Evolutionary conservation across 768 basidiomycete genomes (phyloP).

Genomic region (Naganishia friedmannii): DNA sequence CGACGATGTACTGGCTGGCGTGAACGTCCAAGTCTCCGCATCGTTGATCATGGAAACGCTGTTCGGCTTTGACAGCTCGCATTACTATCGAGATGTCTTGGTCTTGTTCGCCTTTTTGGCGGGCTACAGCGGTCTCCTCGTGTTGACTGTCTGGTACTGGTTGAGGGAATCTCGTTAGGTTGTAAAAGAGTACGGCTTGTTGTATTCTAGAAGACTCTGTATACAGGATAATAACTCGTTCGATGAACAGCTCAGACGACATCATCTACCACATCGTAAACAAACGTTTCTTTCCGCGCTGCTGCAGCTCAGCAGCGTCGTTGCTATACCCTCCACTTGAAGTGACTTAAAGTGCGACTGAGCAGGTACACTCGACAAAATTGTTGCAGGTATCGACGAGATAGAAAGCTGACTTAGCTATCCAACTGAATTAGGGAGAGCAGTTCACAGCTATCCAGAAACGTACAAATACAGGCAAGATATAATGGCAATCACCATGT

Average conservation of each 20-base stretch:
- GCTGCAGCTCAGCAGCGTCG: no score
- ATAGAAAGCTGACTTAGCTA: no score
- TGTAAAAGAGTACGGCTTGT: neutral
- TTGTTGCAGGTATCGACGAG: no score
- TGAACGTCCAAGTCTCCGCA: conserved; percentile 76
- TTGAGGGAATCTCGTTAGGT: conserved; percentile 69
- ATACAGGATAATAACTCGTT: neutral
- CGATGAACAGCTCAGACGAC: neutral
- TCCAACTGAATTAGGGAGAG: no score
- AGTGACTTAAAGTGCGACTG: no score
- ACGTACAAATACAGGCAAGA: no score
- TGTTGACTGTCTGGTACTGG: conserved; percentile 71
- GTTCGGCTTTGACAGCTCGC: conserved; percentile 77
- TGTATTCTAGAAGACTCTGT: neutral
- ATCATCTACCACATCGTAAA: neutral
- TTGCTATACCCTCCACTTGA: neutral
- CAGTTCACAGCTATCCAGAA: no score
- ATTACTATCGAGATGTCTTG: conserved; percentile 86
- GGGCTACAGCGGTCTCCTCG: conserved; percentile 70
- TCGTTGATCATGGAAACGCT: conserved; percentile 81
- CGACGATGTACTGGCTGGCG: conserved; percentile 51
- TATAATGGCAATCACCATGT: no score
- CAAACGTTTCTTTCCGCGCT: neutral
- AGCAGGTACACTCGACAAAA: neutral
- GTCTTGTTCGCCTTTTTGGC: conserved; percentile 81